Evolutionary conservation across 2,329 filamentous ascomycete species (phyloP).

Genomic region (Iodosphaeria phyllophila): DNA sequence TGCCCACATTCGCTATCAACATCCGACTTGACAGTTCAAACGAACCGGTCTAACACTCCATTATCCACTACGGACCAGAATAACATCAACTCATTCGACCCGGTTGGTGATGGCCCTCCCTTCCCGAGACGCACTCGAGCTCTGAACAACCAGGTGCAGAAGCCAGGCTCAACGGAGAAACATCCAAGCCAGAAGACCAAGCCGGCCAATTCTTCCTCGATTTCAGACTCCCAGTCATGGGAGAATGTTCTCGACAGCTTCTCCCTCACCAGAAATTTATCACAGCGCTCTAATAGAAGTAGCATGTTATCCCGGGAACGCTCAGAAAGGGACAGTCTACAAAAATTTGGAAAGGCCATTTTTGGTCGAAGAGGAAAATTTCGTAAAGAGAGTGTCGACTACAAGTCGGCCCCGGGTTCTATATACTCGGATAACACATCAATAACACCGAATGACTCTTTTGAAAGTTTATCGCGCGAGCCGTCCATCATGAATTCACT

Average conservation of each 20-base stretch:
- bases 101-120: constrained; percentile 40
- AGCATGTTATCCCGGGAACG: constrained; percentile 31
- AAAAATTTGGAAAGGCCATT: constrained; percentile 38
- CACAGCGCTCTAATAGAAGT: constrained; percentile 33
- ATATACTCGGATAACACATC: constrained; percentile 28
- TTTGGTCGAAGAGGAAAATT: constrained; percentile 34
- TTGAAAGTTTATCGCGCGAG: constrained; percentile 18
- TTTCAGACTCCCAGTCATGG: constrained; percentile 29
- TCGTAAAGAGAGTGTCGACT: constrained; percentile 30
- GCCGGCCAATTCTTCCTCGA: constrained; percentile 37
- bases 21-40: no score
- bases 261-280: constrained; percentile 34
- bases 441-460: no score
- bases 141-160: constrained; percentile 18
- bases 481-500: constrained; percentile 22
- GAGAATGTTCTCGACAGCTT: constrained; percentile 28
- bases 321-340: constrained; percentile 35
- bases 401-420: constrained; percentile 27
- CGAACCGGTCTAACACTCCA: no score
- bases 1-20: no score
- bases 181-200: constrained; percentile 26
- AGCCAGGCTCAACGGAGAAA: constrained; percentile 22
- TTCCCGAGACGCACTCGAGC: constrained; percentile 40
- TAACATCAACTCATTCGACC: constrained; percentile 29
- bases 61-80: constrained; percentile 3